Base-by-base conservation (phyloP, 2,329 filamentous ascomycete species). In the Colletotrichum agaves region DNA sequence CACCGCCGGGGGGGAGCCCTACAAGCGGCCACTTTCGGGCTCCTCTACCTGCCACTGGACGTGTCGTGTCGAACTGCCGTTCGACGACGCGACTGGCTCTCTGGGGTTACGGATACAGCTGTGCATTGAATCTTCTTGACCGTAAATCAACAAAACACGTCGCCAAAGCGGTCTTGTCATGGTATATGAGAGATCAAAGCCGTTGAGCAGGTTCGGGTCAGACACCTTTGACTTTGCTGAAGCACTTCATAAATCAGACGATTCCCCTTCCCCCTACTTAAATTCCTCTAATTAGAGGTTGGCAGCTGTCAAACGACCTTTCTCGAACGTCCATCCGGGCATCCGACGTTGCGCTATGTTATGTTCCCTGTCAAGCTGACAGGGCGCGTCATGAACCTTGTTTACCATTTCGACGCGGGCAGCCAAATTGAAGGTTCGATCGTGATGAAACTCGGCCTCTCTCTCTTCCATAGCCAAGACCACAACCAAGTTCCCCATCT, bases 341-440 rank as follows among this genome's bases (percentile, higher is more conserved):
- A 46, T 47, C 43, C 43, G 56, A 60, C 17, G 5, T 7, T 52
- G 8, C 17, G 31, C 49, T 19, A 27, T 53, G 49, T 43, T 21
- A 21, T 37, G 44, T 60, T 60, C 57, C 57, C 57, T 60, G 57
- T 31, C 57, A 19, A 60, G 57, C 57, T 60, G 57, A 46, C 44
- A 57, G 33, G 53, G n/a, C 53, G 41, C 21, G 39, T 39, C 33
- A 39, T 19, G 39, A 53, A n/a, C 33, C 37, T 53, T 19, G 4
- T 44, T 11, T 44, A 8, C 6, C 27, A n/a, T 7, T 27, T 7
- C 6, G 17, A 19, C 8, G 41, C 41, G 41, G 41, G 35, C 41
- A n/a, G 4, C 11, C 3, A 37, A 37, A 27, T 27, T 37, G 35
- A 37, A 37, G n/a, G n/a, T n/a, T n/a, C 41, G 17, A 8, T 8